Evolutionary conservation across 169 alveolate genomes (phyloP).

Genomic region (Plasmodium gaboni): DNA sequence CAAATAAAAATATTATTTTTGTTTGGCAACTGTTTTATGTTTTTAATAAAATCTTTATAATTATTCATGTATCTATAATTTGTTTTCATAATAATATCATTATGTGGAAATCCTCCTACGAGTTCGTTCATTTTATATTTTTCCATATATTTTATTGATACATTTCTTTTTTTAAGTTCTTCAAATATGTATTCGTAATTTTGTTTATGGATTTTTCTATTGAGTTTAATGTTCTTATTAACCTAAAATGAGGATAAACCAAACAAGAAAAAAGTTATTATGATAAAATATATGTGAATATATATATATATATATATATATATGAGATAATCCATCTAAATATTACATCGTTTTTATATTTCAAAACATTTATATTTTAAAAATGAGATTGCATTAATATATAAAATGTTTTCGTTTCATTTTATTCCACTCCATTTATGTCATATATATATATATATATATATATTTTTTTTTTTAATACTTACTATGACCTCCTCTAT

Average conservation of each 20-base stretch:
- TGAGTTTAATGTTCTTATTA: conserved; percentile 7
- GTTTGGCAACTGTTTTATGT: background rate
- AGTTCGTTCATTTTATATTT: conserved; percentile 45
- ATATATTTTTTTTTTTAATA: background rate
- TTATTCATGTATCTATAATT: conserved; percentile 30
- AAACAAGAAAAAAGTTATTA: background rate
- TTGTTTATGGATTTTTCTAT: conserved; percentile 34
- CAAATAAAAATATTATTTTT: conserved; percentile 25
- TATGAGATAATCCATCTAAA: background rate
- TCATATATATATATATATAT: background rate
- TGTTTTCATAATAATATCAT: conserved; percentile 38
- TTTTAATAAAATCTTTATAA: conserved; percentile 22
- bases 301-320: background rate
- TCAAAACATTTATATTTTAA: background rate
- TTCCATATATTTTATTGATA: background rate
- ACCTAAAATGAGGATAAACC: conserved; percentile 9
- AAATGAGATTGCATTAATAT: background rate
- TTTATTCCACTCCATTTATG: background rate
- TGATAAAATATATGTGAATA: background rate
- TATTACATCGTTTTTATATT: background rate
- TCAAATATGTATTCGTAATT: conserved; percentile 30
- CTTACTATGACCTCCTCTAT: conserved; percentile 32
- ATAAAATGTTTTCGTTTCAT: too few relatives aligned
- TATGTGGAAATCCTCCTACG: conserved; percentile 58
- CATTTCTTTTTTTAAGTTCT: conserved; percentile 18